Base-by-base conservation (phyloP, 2,329 filamentous ascomycete species). In the Thelonectria olida region DNA sequence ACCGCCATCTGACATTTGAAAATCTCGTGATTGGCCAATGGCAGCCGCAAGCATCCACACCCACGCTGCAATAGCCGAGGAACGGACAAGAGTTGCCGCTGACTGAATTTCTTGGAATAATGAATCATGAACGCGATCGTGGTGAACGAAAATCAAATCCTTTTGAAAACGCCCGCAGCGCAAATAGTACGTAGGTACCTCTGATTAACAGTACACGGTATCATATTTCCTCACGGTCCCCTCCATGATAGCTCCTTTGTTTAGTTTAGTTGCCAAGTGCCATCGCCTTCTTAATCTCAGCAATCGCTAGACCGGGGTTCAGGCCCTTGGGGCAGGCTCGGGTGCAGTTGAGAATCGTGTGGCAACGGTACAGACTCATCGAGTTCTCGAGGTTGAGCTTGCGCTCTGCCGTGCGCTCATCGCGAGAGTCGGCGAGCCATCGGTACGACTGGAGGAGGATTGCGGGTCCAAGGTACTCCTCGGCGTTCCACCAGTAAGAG, bases 401-500 rank as follows among this genome's bases (percentile, higher is more conserved):
- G 78, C 96, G 91, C 86, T 97, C 89, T 61, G 86, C 89, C 73
- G 85, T 96, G 80, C 88, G 89, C 88, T 97, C 91, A 78, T 99
- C 96, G 80, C 96, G 91, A 42, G 92, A 96, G 79, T 99, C 96
- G 75, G 90, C 91, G 69, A 99, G 86, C 96, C 96, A 99, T 76
- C 95, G 90, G 89, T 98, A 99, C 8, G 93, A 97, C 83, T 99
- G 96, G 69, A 99, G 89, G 54, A 99, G 91, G 63, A 99, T 92
- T 69, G 96, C 96, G 62, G 96, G 96, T 66, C 96, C 96, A 51
- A 99, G 92, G 84, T 99, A 99, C 81, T 98, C 94, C 82, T 98
- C 94, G 72, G 91, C 90, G 85, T 99, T 99, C 96, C 96, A 99
- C 96, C 96, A 99, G 87, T 99, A 99, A 17, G 93, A 97, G n/a